Conservation (phyloP, 805 yeast species). For the Nakazawaea molendinolei region DNA sequence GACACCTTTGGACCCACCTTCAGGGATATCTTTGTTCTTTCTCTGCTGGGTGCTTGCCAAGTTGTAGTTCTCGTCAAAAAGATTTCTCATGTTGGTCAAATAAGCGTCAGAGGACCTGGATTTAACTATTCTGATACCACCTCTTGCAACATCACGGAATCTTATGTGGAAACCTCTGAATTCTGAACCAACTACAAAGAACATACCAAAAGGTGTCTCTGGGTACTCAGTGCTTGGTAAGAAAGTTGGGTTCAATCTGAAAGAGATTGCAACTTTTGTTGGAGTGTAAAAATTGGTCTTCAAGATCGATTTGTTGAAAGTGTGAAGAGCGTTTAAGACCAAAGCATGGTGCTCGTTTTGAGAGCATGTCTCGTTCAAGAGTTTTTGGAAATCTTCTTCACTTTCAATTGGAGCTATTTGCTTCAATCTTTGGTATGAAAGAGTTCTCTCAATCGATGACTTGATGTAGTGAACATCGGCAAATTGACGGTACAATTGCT, state of each 20-base stretch:
- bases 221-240: conserved; percentile 86
- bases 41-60: conserved; percentile 94
- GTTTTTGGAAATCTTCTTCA: conserved; percentile 66
- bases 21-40: conserved; percentile 97
- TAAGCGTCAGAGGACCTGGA: conserved; percentile 83
- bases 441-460: conserved; percentile 62
- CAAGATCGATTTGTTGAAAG: conserved; percentile 79
- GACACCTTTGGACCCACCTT: conserved; percentile 98
- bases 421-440: conserved; percentile 82
- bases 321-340: conserved; percentile 74
- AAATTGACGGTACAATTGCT: conserved; percentile 82
- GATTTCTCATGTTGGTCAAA: conserved; percentile 73
- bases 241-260: conserved; percentile 82
- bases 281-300: conserved; percentile 93
- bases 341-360: conserved; percentile 75
- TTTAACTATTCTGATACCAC: conserved; percentile 94
- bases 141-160: conserved; percentile 95
- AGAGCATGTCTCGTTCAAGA: conserved; percentile 62
- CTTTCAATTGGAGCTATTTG: conserved; percentile 67
- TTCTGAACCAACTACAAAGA: conserved; percentile 91
- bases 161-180: conserved; percentile 97
- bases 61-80: conserved; percentile 95
- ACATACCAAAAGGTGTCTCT: conserved; percentile 89
- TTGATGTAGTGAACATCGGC: conserved; percentile 86
- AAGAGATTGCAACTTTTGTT: conserved; percentile 90